Conservation (phyloP, 2,329 filamentous ascomycete species). For the Claviceps fusiformis region DNA sequence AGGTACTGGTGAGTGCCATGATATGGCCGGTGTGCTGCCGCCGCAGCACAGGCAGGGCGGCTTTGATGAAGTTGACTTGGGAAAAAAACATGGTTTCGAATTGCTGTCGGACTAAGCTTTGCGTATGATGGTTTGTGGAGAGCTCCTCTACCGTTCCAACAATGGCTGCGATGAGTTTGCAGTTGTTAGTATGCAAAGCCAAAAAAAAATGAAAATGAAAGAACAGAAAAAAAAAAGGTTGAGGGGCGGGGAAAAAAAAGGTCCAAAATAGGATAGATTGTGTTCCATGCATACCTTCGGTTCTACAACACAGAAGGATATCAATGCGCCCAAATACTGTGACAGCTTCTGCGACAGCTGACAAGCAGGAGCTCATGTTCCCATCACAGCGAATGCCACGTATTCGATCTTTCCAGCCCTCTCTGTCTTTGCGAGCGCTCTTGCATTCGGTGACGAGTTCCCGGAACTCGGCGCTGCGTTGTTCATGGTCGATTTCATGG, state of each 20-base stretch:
- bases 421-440: constrained; percentile 46
- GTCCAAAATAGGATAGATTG: neutral
- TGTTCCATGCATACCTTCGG: constrained; percentile 48
- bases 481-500: constrained; percentile 62
- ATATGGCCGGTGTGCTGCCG: constrained; percentile 76
- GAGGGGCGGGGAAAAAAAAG: too few relatives aligned
- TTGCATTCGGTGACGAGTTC: constrained; percentile 61
- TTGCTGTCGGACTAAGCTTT: constrained; percentile 73
- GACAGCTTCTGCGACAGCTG: constrained; percentile 76
- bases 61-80: constrained; percentile 91
- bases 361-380: constrained; percentile 60
- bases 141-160: constrained; percentile 88
- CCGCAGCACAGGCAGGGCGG: constrained; percentile 66
- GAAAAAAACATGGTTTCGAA: constrained; percentile 94
- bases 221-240: neutral
- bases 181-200: neutral
- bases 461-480: constrained; percentile 65
- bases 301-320: constrained; percentile 79
- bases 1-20: constrained; percentile 77
- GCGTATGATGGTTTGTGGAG: constrained; percentile 55
- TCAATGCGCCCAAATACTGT: constrained; percentile 77
- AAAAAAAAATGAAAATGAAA: neutral
- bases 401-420: constrained; percentile 72
- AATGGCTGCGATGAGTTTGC: constrained; percentile 41
- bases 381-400: constrained; percentile 51